These are phyloP conservation scores for Cubamyces sp. DNA, from an alignment of 768 basidiomycete species.

Conservation along the genomic window DNA sequence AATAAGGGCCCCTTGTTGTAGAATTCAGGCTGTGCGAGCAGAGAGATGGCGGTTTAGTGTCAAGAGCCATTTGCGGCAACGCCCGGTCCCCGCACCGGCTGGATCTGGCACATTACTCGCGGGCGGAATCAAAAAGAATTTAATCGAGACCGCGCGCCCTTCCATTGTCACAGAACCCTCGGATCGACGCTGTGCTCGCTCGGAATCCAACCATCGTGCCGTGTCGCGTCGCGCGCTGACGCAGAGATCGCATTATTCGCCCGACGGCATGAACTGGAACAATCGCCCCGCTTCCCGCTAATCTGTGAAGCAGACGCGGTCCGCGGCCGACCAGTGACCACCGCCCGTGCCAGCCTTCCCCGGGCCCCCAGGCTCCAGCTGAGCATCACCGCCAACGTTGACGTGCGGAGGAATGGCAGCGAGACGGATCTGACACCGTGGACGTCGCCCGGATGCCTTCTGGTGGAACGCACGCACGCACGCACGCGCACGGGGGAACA, in stretches of 20 bases:
- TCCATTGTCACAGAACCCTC: constrained; percentile 23
- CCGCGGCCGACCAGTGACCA: background rate
- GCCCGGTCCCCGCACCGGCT: constrained; percentile 12
- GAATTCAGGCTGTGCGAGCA: constrained; percentile 22
- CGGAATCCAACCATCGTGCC: constrained; percentile 7
- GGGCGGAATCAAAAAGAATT: constrained; percentile 10
- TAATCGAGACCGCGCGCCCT: constrained; percentile 6
- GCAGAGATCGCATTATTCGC: constrained; percentile 21
- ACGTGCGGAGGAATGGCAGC: constrained; percentile 4
- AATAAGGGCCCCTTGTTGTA: constrained; percentile 23
- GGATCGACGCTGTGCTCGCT: constrained; percentile 25
- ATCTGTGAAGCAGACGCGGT: constrained; percentile 13
- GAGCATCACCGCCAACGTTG: constrained; percentile 4
- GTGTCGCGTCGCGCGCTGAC: background rate
- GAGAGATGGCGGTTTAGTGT: constrained; percentile 26
- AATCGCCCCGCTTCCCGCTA: constrained; percentile 16
- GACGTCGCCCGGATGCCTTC: background rate
- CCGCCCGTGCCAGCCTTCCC: too few species aligned
- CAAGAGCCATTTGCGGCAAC: constrained; percentile 21
- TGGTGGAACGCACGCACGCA: background rate
- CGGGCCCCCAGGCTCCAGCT: background rate
- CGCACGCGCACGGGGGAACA: constrained; percentile 17
- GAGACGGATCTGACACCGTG: constrained; percentile 9
- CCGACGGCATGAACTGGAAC: constrained; percentile 13
- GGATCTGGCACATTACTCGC: constrained; percentile 16